phyloP scores from a whole-genome alignment of 257 asterid genomes.

The Nyctanthes arbortristis region DNA sequence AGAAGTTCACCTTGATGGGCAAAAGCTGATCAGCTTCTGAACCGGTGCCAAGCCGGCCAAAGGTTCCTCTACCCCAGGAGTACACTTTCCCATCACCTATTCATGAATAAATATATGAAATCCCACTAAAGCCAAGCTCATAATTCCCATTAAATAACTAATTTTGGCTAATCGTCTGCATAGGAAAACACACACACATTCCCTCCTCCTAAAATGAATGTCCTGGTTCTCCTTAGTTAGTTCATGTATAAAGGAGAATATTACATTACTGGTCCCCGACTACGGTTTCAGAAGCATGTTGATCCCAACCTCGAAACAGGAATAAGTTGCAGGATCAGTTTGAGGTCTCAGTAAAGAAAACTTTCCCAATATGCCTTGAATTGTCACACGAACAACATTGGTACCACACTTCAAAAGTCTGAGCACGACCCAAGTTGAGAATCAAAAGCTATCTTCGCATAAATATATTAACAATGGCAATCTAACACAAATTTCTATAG shows the following conservation, averaged over 20 bases:
- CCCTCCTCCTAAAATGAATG: too few relatives aligned
- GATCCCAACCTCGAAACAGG: neutral
- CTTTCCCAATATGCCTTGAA: neutral
- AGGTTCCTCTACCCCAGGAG: slow-evolving; percentile 94
- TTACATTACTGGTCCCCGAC: too few relatives aligned
- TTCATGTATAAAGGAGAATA: too few relatives aligned
- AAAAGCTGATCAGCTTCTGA: slow-evolving; percentile 60
- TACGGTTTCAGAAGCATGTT: neutral
- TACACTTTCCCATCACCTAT: slow-evolving; percentile 82
- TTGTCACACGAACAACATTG: too few relatives aligned
- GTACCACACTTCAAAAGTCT: neutral
- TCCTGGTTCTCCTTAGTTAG: too few relatives aligned
- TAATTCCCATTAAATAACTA: neutral
- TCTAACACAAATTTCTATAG: neutral
- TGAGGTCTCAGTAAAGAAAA: neutral
- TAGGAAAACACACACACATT: too few relatives aligned
- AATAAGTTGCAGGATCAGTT: neutral
- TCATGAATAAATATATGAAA: slow-evolving; percentile 1
- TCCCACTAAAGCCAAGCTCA: neutral
- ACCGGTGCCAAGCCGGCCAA: slow-evolving; percentile 86
- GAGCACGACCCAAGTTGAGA: neutral
- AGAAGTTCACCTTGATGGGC: slow-evolving; percentile 61
- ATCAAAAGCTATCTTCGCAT: too few relatives aligned
- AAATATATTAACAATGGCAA: too few relatives aligned
- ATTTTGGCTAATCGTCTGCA: too few relatives aligned